A percentile compares a stretch with the other conserved stretches of the same genome.
Evolutionary conservation across 306 rosid genomes (phyloP).

Genomic region (Vachellia collinsii): DNA sequence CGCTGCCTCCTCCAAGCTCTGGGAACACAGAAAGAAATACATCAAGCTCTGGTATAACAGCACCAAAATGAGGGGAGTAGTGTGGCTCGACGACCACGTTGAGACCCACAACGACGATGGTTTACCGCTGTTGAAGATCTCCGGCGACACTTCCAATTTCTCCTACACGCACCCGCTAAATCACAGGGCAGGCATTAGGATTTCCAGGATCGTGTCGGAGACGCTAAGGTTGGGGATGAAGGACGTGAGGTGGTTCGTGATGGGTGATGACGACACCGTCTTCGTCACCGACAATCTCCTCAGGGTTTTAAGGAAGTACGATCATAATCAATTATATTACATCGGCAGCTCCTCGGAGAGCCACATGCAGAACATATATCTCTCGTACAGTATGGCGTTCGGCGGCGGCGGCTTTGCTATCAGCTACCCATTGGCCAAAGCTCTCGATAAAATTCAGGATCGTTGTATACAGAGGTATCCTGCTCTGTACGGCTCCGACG

Average conservation of each 20-base stretch:
- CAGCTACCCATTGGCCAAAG: slow-evolving; percentile 76
- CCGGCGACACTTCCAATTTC: slow-evolving; percentile 71
- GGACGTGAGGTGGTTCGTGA: slow-evolving; percentile 86
- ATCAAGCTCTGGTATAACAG: slow-evolving; percentile 87
- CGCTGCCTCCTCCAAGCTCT: slow-evolving; percentile 84
- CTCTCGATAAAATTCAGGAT: slow-evolving; percentile 75
- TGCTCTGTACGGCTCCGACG: slow-evolving; percentile 86
- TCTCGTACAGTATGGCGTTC: slow-evolving; percentile 94
- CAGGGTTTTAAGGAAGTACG: slow-evolving; percentile 68
- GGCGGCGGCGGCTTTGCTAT: slow-evolving; percentile 98
- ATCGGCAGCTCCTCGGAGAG: slow-evolving; percentile 90
- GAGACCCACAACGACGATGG: slow-evolving; percentile 32
- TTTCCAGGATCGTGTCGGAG: slow-evolving; percentile 86
- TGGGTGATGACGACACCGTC: slow-evolving; percentile 99
- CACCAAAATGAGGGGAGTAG: slow-evolving; percentile 67
- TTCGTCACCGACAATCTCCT: slow-evolving; percentile 76
- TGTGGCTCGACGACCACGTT: slow-evolving; percentile 78
- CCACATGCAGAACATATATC: slow-evolving; percentile 87
- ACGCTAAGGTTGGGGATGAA: slow-evolving; percentile 68
- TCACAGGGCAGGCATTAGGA: slow-evolving; percentile 89
- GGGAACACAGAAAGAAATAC: slow-evolving; percentile 79
- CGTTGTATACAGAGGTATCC: slow-evolving; percentile 83
- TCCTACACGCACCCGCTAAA: slow-evolving; percentile 68
- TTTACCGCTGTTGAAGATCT: slow-evolving; percentile 69
- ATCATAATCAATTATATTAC: slow-evolving; percentile 74